A percentile compares a stretch with the other conserved stretches of the same genome.
Conservation (phyloP, 805 yeast species). For the Ogataea salicorniae region DNA sequence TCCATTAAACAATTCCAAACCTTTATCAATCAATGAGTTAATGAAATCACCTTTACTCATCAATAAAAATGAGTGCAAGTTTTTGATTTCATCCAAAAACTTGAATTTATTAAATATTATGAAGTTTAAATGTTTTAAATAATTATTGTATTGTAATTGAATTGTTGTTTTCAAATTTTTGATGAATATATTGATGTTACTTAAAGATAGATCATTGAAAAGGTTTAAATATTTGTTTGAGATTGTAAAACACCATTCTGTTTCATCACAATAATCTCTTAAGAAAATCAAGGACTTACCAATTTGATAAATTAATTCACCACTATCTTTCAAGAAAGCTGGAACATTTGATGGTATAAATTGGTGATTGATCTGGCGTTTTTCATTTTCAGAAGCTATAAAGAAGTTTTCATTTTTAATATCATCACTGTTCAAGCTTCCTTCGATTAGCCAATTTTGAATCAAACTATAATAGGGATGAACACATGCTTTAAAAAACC, state of each 20-base stretch:
- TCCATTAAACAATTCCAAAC: conserved; percentile 46
- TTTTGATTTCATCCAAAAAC: conserved; percentile 49
- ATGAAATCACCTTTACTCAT: conserved; percentile 80
- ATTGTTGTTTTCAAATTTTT: conserved; percentile 31
- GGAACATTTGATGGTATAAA: conserved; percentile 36
- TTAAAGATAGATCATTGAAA: neutral
- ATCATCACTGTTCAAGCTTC: conserved; percentile 40
- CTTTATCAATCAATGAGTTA: conserved; percentile 54
- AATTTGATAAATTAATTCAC: conserved; percentile 49
- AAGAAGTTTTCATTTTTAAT: conserved; percentile 62
- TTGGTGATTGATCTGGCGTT: neutral
- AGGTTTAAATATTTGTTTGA: conserved; percentile 7
- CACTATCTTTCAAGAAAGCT: conserved; percentile 34
- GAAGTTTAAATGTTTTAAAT: conserved; percentile 45
- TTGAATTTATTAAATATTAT: conserved; percentile 46
- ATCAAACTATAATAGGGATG: conserved; percentile 59
- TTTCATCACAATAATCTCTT: conserved; percentile 59
- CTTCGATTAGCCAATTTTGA: conserved; percentile 64
- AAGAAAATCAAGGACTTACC: conserved; percentile 72
- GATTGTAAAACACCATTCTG: conserved; percentile 43
- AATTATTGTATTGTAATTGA: conserved; percentile 44
- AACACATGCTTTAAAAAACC: conserved; percentile 41
- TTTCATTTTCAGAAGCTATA: conserved; percentile 15
- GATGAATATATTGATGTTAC: neutral
- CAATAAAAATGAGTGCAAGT: conserved; percentile 60